A percentile compares a stretch with the other conserved stretches of the same genome.
Conservation (phyloP, 2,329 filamentous ascomycete genomes). For the Alternaria triticimaculans region DNA sequence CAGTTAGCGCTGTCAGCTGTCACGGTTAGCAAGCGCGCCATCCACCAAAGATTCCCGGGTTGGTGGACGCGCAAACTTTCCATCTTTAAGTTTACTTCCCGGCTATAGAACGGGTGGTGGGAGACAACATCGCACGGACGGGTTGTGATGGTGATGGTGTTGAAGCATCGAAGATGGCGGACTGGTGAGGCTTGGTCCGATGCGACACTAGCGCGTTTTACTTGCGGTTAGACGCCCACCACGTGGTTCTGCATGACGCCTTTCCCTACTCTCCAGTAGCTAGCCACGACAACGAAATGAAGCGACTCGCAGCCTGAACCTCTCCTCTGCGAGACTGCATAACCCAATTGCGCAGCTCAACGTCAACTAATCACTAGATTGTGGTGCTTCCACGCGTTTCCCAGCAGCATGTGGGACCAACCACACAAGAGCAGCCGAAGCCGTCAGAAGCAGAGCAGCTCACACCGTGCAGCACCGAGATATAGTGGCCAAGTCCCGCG, state of each 20-base stretch:
- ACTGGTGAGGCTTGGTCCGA: not conserved
- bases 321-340: not conserved
- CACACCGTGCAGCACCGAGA: not conserved
- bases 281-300: slow-evolving; percentile 4
- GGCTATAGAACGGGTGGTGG: not conserved
- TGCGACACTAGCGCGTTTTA: not conserved
- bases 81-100: not conserved
- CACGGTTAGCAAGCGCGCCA: not conserved
- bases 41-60: not conserved
- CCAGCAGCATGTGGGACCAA: slow-evolving; percentile 5
- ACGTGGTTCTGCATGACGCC: slow-evolving; percentile 15
- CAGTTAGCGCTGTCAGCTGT: not conserved
- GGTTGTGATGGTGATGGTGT: not conserved
- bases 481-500: not conserved
- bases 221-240: slow-evolving; percentile 12
- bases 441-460: slow-evolving; percentile 1
- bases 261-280: not conserved
- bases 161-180: not conserved
- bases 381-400: not conserved
- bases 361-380: not conserved
- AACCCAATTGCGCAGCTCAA: slow-evolving; percentile 2
- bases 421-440: not conserved
- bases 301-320: slow-evolving; percentile 1
- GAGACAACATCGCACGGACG: not conserved
- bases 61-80: not conserved